A percentile compares a stretch with the other conserved stretches of the same genome.
Evolutionary conservation across 1,284 basidiomycete species (phyloP).

Genomic region (Puccinia hordei): DNA sequence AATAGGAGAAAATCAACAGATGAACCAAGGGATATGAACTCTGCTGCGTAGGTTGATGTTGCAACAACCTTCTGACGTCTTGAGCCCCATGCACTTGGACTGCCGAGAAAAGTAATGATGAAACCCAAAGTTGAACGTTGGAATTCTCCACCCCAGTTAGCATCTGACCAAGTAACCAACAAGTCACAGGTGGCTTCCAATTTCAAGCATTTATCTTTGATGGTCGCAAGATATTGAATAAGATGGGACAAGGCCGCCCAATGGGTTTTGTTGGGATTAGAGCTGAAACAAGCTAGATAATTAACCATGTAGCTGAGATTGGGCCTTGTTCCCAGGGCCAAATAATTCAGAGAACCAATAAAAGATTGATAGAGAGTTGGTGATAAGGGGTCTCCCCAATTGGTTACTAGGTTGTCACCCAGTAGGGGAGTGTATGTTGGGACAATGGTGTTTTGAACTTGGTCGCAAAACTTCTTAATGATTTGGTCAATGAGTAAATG

Average conservation of each 20-base stretch:
- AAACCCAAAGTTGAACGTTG: neutral
- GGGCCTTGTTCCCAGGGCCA: conserved; percentile 11
- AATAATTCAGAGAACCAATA: conserved; percentile 28
- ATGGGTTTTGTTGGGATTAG: neutral
- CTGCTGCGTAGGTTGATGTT: neutral
- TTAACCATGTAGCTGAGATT: conserved; percentile 3
- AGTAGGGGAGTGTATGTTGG: neutral
- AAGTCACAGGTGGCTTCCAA: too few relatives aligned
- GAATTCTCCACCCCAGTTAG: too few relatives aligned
- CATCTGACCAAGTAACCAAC: neutral
- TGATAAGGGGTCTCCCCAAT: neutral
- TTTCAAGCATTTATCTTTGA: neutral
- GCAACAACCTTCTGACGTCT: conserved; percentile 2
- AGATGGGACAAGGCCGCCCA: neutral
- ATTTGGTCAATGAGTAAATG: neutral
- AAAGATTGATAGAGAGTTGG: neutral
- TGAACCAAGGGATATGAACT: too few relatives aligned
- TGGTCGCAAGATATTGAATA: conserved; percentile 2
- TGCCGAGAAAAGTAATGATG: neutral
- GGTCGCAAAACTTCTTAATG: too few relatives aligned
- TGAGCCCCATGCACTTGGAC: conserved; percentile 10
- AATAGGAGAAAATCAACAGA: too few relatives aligned
- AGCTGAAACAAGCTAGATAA: neutral
- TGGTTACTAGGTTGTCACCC: neutral
- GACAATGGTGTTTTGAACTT: neutral